These are phyloP conservation scores for Metschnikowia kofuensis DNA, from an alignment of 805 yeast species.

Conservation along the genomic window DNA sequence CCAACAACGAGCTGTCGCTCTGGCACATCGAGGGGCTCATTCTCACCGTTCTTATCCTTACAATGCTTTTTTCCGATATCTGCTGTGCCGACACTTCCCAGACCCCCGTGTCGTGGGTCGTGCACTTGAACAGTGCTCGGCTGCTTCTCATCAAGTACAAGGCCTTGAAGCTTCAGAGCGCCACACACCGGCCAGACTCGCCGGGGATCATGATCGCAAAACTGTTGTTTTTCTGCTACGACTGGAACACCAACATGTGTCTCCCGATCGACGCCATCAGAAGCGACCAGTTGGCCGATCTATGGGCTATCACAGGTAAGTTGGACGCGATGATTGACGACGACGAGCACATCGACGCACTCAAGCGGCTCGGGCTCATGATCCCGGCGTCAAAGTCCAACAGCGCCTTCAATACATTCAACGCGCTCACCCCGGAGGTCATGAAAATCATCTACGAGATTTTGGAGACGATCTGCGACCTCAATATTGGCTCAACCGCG, in stretches of 20 bases:
- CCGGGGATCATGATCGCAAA: slow-evolving; percentile 19
- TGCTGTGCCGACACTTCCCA: slow-evolving; percentile 12
- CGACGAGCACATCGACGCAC: slow-evolving; percentile 9
- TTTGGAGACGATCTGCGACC: slow-evolving; percentile 9
- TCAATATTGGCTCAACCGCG: slow-evolving; percentile 3
- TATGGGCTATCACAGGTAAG: slow-evolving; percentile 7
- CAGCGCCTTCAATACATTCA: slow-evolving; percentile 16
- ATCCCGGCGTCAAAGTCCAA: slow-evolving; percentile 13
- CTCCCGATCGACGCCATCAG: slow-evolving; percentile 10
- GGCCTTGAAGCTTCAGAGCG: slow-evolving; percentile 13
- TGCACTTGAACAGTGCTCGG: slow-evolving; percentile 27
- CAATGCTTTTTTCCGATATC: slow-evolving; percentile 24
- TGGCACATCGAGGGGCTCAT: slow-evolving; percentile 26
- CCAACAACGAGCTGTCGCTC: slow-evolving; percentile 15
- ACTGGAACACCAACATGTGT: slow-evolving; percentile 19
- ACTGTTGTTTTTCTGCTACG: slow-evolving; percentile 18
- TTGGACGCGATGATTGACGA: slow-evolving; percentile 9
- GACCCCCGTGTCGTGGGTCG: slow-evolving; percentile 22
- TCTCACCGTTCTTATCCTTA: slow-evolving; percentile 24
- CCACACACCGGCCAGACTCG: slow-evolving; percentile 15
- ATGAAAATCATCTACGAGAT: slow-evolving; percentile 11
- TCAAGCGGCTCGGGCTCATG: slow-evolving; percentile 12
- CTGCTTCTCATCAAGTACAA: slow-evolving; percentile 23
- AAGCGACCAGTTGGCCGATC: slow-evolving; percentile 10
- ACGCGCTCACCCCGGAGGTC: slow-evolving; percentile 13